Evolutionary conservation across 805 yeast species (phyloP).

Genomic region (Suhomyces kilbournensis): DNA sequence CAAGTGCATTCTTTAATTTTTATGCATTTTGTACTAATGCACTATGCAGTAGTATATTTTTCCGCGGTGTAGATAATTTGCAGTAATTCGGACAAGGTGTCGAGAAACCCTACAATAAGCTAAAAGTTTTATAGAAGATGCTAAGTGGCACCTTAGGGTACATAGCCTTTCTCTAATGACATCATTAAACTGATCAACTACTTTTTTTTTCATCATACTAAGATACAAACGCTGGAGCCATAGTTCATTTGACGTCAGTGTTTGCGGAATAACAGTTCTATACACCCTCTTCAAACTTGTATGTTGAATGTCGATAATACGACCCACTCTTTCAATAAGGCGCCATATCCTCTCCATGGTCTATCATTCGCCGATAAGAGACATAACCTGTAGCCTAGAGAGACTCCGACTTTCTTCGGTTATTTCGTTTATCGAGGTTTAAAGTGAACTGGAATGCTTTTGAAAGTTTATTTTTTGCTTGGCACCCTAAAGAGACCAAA

Average conservation of each 20-base stretch:
- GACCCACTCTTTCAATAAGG: background rate
- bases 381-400: too few species aligned
- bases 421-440: slow-evolving; percentile 3
- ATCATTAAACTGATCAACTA: background rate
- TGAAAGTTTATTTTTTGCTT: too few species aligned
- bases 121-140: background rate
- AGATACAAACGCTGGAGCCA: background rate
- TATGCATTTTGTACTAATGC: background rate
- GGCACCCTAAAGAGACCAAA: too few species aligned
- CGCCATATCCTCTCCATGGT: background rate
- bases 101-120: background rate
- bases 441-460: slow-evolving; percentile 24
- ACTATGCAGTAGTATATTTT: background rate
- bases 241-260: background rate
- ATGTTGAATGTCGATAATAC: background rate
- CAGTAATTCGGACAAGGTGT: background rate
- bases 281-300: background rate
- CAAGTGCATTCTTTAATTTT: background rate
- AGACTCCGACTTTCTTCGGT: too few species aligned
- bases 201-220: too few species aligned
- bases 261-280: background rate
- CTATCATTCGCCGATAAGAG: too few species aligned
- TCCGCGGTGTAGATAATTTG: background rate
- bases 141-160: background rate
- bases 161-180: background rate